These are phyloP conservation scores for Epichloe brachyelytri DNA, from an alignment of 2,329 filamentous ascomycete genomes.

Conservation along the genomic window DNA sequence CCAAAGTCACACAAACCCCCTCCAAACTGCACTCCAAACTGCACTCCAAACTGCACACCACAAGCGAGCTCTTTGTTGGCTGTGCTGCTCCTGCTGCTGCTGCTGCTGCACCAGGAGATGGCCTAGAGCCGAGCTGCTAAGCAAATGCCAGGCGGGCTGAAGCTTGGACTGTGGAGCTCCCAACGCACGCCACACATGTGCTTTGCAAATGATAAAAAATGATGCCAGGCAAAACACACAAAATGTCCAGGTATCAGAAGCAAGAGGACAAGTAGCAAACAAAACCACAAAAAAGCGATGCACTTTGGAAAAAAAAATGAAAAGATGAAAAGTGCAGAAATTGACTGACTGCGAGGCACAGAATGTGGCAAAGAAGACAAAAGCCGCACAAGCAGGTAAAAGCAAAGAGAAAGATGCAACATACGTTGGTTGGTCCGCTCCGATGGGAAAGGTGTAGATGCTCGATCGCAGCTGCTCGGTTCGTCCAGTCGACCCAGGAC, in stretches of 20 bases:
- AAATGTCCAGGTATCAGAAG: no score
- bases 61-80: no score
- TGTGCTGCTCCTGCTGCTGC: no score
- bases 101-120: no score
- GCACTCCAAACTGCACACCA: no score
- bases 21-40: no score
- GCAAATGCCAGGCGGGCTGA: background rate
- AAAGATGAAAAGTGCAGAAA: background rate
- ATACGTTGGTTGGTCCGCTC: background rate
- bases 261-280: no score
- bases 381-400: background rate
- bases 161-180: background rate
- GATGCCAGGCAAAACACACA: background rate
- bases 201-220: background rate
- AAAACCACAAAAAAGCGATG: no score
- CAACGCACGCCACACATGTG: background rate
- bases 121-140: background rate
- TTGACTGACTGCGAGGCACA: background rate
- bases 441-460: background rate
- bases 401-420: background rate
- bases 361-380: background rate
- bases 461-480: background rate
- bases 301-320: no score
- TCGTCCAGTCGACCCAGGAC: no score
- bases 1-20: background rate